Percentiles rank a stretch among this genome's conserved stretches.
Evolutionary conservation across 768 basidiomycete genomes (phyloP).

Genomic region (Cystobasidium ongulense): DNA sequence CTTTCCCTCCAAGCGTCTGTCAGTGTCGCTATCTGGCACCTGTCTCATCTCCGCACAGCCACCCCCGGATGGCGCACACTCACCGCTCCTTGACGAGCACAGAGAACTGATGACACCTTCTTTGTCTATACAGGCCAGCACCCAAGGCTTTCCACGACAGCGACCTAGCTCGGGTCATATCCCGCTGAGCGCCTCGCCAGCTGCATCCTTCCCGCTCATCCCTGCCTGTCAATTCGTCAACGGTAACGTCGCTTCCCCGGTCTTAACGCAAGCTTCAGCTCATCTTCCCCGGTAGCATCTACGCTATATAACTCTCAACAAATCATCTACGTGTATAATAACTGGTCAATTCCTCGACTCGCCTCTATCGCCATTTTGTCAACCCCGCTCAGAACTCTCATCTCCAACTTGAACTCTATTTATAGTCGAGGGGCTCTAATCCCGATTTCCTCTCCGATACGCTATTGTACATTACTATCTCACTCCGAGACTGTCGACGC

Average conservation of each 20-base stretch:
- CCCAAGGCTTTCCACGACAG: slow-evolving; percentile 22
- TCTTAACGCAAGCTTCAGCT: too few relatives aligned
- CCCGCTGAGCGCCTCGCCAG: background rate
- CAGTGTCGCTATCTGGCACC: background rate
- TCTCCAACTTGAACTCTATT: background rate
- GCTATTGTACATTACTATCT: too few relatives aligned
- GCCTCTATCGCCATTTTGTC: background rate
- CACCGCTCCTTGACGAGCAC: background rate
- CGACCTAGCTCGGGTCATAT: slow-evolving; percentile 14
- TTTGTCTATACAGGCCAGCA: slow-evolving; percentile 5
- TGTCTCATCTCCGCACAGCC: background rate
- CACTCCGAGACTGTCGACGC: too few relatives aligned
- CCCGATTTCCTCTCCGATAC: too few relatives aligned
- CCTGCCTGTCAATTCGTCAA: background rate
- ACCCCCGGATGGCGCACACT: background rate
- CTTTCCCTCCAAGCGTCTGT: background rate
- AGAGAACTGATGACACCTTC: background rate
- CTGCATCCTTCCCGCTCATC: background rate
- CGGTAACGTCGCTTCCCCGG: background rate
- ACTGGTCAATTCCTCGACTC: too few relatives aligned
- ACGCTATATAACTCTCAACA: too few relatives aligned
- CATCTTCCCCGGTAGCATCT: too few relatives aligned
- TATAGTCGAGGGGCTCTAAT: background rate
- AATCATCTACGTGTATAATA: too few relatives aligned
- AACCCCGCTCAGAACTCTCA: background rate